Evolutionary conservation across 306 rosid species (phyloP).

Genomic region (Lotus japonicus): DNA sequence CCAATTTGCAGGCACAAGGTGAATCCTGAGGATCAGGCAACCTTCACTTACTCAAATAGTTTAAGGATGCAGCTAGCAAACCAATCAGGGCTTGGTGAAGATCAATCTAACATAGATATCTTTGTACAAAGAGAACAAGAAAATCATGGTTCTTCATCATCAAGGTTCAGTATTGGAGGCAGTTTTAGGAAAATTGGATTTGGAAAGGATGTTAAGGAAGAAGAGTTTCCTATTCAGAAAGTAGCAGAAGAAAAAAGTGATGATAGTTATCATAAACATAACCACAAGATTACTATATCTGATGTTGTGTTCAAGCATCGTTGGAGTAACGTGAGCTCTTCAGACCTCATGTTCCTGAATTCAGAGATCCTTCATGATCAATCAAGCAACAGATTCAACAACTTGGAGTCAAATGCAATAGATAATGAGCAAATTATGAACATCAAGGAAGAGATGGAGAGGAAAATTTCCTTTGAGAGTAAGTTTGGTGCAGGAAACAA

Average conservation of each 20-base stretch:
- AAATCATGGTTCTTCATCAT: not conserved
- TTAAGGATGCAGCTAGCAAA: constrained; percentile 40
- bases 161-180: constrained; percentile 73
- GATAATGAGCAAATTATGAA: constrained; percentile 36
- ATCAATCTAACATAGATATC: constrained; percentile 57
- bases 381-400: constrained; percentile 61
- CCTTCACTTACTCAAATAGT: constrained; percentile 53
- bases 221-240: constrained; percentile 40
- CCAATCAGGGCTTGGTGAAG: constrained; percentile 45
- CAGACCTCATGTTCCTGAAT: constrained; percentile 78
- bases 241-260: constrained; percentile 14
- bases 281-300: constrained; percentile 65
- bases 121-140: constrained; percentile 84
- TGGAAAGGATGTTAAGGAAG: constrained; percentile 33
- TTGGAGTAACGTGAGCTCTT: constrained; percentile 87
- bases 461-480: constrained; percentile 57
- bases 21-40: constrained; percentile 52
- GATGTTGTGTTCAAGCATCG: constrained; percentile 72
- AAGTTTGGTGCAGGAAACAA: constrained; percentile 35
- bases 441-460: constrained; percentile 61
- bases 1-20: constrained; percentile 83
- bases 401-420: constrained; percentile 16
- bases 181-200: constrained; percentile 59
- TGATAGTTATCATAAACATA: constrained; percentile 52
- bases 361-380: constrained; percentile 58